Evolutionary conservation across 2,329 filamentous ascomycete genomes (phyloP).

Genomic region (Xylariales sp.): DNA sequence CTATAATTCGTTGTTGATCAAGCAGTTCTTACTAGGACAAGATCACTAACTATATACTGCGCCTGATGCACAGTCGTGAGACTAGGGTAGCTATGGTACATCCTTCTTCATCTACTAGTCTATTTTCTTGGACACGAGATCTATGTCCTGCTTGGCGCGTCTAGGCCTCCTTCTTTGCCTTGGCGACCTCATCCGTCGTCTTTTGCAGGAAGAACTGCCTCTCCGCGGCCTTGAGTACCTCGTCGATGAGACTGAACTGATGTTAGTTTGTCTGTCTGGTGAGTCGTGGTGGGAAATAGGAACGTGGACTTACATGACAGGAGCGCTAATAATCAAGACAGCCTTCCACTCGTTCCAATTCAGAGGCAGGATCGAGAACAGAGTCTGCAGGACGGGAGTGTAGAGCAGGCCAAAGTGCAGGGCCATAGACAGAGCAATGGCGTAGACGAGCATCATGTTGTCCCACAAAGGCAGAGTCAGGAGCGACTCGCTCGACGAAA

Average conservation of each 20-base stretch:
- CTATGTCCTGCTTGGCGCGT: no score
- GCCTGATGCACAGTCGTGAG: no score
- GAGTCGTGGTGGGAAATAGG: neutral
- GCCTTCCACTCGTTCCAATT: constrained; percentile 88
- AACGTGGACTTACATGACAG: constrained; percentile 72
- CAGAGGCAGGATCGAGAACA: constrained; percentile 89
- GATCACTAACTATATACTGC: no score
- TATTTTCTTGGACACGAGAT: no score
- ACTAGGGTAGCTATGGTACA: no score
- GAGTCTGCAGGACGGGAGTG: constrained; percentile 76
- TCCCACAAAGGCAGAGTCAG: constrained; percentile 93
- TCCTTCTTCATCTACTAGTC: no score
- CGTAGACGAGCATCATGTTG: constrained; percentile 97
- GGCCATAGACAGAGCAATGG: constrained; percentile 86
- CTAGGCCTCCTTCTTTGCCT: constrained; percentile 49
- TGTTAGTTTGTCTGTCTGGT: constrained; percentile 14
- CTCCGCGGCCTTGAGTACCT: constrained; percentile 76
- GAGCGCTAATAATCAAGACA: constrained; percentile 79
- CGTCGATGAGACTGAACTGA: constrained; percentile 65
- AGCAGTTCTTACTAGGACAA: no score
- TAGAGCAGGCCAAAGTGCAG: constrained; percentile 94
- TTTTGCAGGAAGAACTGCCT: constrained; percentile 59
- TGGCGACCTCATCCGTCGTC: constrained; percentile 31
- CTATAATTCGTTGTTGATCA: no score
- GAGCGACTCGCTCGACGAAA: constrained; percentile 91